Evolutionary conservation across 2,329 filamentous ascomycete species (phyloP).

Genomic region (Colletotrichum somersetense): DNA sequence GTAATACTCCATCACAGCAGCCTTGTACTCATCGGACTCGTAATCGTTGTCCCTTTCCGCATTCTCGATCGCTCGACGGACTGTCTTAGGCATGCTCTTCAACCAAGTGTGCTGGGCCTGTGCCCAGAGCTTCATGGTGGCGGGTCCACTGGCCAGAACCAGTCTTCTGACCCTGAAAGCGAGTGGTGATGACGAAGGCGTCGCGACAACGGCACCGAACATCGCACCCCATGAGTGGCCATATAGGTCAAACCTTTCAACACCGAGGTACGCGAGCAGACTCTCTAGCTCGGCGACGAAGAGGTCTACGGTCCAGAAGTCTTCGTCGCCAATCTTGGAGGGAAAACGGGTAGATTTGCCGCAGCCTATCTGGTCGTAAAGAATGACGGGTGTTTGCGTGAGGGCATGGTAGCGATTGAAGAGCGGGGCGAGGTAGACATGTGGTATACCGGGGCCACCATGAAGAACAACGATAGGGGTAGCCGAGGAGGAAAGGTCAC

Average conservation of each 20-base stretch:
- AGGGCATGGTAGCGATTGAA: slow-evolving; percentile 9
- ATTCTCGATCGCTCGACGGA: slow-evolving; percentile 44
- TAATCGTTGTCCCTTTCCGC: slow-evolving; percentile 47
- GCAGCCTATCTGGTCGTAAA: slow-evolving; percentile 68
- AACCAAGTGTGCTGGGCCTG: slow-evolving; percentile 29
- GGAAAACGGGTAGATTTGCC: slow-evolving; percentile 62
- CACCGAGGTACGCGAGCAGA: slow-evolving; percentile 55
- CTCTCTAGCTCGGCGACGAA: slow-evolving; percentile 65
- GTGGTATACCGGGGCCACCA: slow-evolving; percentile 23
- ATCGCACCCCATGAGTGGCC: slow-evolving; percentile 68
- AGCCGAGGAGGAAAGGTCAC: slow-evolving; percentile 2
- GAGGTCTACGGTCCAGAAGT: slow-evolving; percentile 62
- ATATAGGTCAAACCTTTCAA: slow-evolving; percentile 57
- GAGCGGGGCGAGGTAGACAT: slow-evolving; percentile 9
- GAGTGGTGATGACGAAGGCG: slow-evolving; percentile 35
- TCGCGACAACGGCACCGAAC: slow-evolving; percentile 58
- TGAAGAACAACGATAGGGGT: slow-evolving; percentile 21
- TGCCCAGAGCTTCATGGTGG: slow-evolving; percentile 48
- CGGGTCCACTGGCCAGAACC: slow-evolving; percentile 48
- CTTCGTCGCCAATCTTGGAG: slow-evolving; percentile 54
- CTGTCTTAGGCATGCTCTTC: slow-evolving; percentile 44
- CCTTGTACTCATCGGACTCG: slow-evolving; percentile 48
- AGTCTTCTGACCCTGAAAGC: slow-evolving; percentile 46
- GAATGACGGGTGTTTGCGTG: slow-evolving; percentile 55
- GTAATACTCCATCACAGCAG: slow-evolving; percentile 50